Conservation (phyloP, 495 filamentous ascomycete species). For the Physcia stellaris region DNA sequence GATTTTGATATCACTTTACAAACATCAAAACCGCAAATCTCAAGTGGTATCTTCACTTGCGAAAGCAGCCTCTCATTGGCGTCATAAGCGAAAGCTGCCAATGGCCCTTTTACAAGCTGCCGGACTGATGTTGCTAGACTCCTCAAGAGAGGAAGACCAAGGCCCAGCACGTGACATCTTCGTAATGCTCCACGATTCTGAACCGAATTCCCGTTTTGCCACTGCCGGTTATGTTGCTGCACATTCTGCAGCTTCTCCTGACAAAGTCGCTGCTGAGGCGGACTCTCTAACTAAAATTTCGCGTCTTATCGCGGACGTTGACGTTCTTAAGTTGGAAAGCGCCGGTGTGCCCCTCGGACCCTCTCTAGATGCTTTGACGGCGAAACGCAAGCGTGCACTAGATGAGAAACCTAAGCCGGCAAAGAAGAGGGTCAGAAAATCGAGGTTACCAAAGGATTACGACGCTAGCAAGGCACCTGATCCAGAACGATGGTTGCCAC, state of each 20-base stretch:
- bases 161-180: constrained; percentile 62
- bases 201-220: constrained; percentile 49
- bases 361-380: constrained; percentile 21
- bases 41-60: constrained; percentile 58
- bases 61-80: constrained; percentile 78
- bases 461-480: constrained; percentile 64
- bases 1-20: constrained; percentile 71
- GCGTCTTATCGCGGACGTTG: constrained; percentile 50
- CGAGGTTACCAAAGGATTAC: constrained; percentile 64
- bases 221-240: constrained; percentile 76
- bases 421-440: constrained; percentile 55
- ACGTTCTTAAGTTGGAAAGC: constrained; percentile 56
- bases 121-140: constrained; percentile 64
- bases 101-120: constrained; percentile 62
- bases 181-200: constrained; percentile 43
- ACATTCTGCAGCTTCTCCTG: constrained; percentile 49
- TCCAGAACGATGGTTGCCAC: constrained; percentile 83
- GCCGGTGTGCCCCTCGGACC: constrained; percentile 60
- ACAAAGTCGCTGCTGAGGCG: constrained; percentile 44
- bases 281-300: constrained; percentile 50
- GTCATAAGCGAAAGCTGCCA: constrained; percentile 34
- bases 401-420: constrained; percentile 28
- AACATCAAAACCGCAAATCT: constrained; percentile 58
- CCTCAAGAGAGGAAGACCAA: constrained; percentile 50
- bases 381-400: constrained; percentile 43